Base-by-base conservation (phyloP, 225 moss, liverwort and hornwort species). In the Thuidium tamariscinum region DNA sequence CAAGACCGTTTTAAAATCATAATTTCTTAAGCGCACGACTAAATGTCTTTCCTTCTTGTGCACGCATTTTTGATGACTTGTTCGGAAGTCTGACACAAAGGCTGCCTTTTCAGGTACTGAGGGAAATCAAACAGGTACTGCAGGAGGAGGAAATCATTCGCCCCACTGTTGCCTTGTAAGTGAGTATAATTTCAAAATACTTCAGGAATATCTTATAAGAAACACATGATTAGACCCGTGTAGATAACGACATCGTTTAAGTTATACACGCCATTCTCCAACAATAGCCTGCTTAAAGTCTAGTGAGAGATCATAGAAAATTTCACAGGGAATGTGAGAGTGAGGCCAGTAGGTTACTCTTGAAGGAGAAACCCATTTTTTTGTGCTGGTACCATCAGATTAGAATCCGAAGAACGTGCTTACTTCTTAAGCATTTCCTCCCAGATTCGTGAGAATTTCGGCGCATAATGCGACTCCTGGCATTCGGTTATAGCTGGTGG, bases 81-180 rank as follows among this genome's bases (percentile, higher is more conserved):
- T 85, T 34, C 25, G 30, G 84, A 89, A 80, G 49, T 64, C 55
- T 85, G 26, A 72, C 79, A 42, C 74, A 42, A n/a, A 16, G 62
- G 18, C 49, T 82, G 52, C 26, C 32, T 61, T 61, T 87, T 81
- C 87, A 93, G 93, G 90, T 89, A 60, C 66, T 93, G 69, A 86
- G 75, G 74, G 93, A 93, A 73, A 91, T 93, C 26, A 87, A 62
- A 77, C 84, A 74, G 70, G 34, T 82, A 15, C 48, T 89, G 46
- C 42, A 90, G 52, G 16, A 87, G 56, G 63, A 84, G 62, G 55
- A 82, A 36, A 86, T 49, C 46, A 64, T 82, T 80, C 85, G 30
- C 60, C 81, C 91, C 36, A 91, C 89, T 62, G 46, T 82, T 81
- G 77, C 72, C 77, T 87, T 89, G 66, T 88, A 44, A 84, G 79